Evolutionary conservation across 306 rosid genomes (phyloP).

Genomic region (Psophocarpus tetragonolobus): DNA sequence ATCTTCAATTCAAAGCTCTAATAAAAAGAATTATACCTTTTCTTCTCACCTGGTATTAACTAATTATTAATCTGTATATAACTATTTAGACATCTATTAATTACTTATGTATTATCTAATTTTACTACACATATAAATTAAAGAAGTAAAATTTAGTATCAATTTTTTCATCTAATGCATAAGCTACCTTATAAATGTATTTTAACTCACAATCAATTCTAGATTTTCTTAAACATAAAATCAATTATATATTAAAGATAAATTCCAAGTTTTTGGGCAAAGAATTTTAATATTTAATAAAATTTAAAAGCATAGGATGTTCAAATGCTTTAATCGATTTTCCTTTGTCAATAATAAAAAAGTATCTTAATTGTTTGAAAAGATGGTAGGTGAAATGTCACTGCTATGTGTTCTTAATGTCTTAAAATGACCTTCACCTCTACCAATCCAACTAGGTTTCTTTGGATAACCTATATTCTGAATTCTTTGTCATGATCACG

Average conservation of each 20-base stretch:
- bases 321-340: not conserved
- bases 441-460: constrained; percentile 3
- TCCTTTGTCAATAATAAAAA: not conserved
- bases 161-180: no score
- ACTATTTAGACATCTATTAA: not conserved
- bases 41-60: not conserved
- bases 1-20: not conserved
- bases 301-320: not conserved
- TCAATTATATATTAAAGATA: no score
- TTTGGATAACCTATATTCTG: not conserved
- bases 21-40: not conserved
- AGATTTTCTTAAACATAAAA: no score
- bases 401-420: not conserved
- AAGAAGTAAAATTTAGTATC: no score
- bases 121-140: not conserved
- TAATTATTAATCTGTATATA: not conserved
- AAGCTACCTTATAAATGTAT: no score
- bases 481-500: not conserved
- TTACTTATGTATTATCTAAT: not conserved
- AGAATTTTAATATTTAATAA: not conserved
- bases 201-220: no score
- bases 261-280: no score
- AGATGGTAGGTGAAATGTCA: not conserved
- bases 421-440: not conserved
- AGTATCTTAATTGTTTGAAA: not conserved